A percentile compares a stretch with the other conserved stretches of the same genome.
phyloP scores from a whole-genome alignment of 2,329 filamentous ascomycete species.

The Trematosphaeria pertusa region DNA sequence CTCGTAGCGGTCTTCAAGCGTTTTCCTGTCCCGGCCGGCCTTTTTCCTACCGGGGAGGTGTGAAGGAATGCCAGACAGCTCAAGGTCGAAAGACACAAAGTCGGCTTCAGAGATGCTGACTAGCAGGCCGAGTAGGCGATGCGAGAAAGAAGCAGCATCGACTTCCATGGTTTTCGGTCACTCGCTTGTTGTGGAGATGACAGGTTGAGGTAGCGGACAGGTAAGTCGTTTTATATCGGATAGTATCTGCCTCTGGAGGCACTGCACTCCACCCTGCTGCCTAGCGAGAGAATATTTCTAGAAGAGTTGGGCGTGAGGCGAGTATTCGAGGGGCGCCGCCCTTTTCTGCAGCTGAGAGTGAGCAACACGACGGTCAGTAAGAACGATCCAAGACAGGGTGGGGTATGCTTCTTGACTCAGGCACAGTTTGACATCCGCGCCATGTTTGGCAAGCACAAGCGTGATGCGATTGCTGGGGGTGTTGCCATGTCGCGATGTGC shows the following conservation, averaged over 20 bases:
- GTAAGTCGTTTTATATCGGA: neutral
- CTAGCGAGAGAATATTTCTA: too few species aligned
- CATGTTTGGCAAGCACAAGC: too few species aligned
- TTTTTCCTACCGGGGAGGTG: slow-evolving; percentile 44
- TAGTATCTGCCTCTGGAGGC: too few species aligned
- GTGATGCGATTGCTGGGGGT: too few species aligned
- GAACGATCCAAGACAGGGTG: slow-evolving; percentile 2
- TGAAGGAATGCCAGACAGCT: slow-evolving; percentile 68
- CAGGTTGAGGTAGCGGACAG: slow-evolving; percentile 3
- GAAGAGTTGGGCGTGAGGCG: neutral
- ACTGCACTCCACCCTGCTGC: too few species aligned
- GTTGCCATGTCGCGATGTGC: too few species aligned
- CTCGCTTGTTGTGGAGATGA: too few species aligned
- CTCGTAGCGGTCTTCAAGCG: slow-evolving; percentile 66
- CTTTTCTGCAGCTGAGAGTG: slow-evolving; percentile 1
- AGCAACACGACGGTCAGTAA: neutral
- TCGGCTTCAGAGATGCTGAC: slow-evolving; percentile 64
- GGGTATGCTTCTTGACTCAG: neutral
- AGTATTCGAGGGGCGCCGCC: neutral
- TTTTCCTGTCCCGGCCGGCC: slow-evolving; percentile 49
- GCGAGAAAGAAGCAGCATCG: slow-evolving; percentile 56
- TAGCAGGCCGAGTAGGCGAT: slow-evolving; percentile 62
- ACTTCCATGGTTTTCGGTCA: slow-evolving; percentile 71
- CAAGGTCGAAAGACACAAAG: slow-evolving; percentile 71
- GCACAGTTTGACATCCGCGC: too few species aligned